Conservation (phyloP, 768 basidiomycete genomes). For the Mycena olivaceomarginata region DNA sequence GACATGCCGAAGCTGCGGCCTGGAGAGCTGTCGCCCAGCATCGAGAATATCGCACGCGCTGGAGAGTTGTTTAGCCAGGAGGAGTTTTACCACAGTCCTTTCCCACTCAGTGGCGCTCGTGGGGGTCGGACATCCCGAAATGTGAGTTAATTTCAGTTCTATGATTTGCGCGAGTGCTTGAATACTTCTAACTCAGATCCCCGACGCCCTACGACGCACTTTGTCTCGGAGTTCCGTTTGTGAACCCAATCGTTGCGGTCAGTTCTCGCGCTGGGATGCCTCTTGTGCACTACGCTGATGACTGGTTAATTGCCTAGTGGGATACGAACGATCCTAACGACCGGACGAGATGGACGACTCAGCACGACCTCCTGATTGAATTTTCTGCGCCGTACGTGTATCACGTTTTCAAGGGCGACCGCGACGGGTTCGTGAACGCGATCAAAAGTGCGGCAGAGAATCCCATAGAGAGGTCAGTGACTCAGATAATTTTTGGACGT, state of each 20-base stretch:
- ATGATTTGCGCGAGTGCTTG: too few relatives aligned
- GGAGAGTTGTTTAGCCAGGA: not conserved
- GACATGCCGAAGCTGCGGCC: not conserved
- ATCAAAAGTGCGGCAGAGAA: constrained; percentile 49
- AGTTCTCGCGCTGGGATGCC: too few relatives aligned
- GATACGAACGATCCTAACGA: constrained; percentile 50
- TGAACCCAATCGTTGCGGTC: constrained; percentile 53
- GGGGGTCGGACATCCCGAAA: constrained; percentile 15
- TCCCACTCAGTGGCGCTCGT: constrained; percentile 7
- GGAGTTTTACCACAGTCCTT: constrained; percentile 21
- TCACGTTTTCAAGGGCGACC: constrained; percentile 53
- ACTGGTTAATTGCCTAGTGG: constrained; percentile 49
- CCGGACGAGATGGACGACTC: constrained; percentile 52
- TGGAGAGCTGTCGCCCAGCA: not conserved
- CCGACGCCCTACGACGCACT: constrained; percentile 56
- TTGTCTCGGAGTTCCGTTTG: constrained; percentile 60
- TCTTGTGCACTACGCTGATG: not conserved
- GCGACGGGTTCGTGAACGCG: constrained; percentile 53
- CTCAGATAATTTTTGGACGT: too few relatives aligned
- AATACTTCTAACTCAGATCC: constrained; percentile 20
- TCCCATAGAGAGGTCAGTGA: constrained; percentile 52
- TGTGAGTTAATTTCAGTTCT: not conserved
- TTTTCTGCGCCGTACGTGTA: constrained; percentile 59
- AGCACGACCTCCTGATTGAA: constrained; percentile 52
- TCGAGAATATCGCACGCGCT: constrained; percentile 5